phyloP scores from a whole-genome alignment of 2,329 filamentous ascomycete species.

The Nemania diffusa region DNA sequence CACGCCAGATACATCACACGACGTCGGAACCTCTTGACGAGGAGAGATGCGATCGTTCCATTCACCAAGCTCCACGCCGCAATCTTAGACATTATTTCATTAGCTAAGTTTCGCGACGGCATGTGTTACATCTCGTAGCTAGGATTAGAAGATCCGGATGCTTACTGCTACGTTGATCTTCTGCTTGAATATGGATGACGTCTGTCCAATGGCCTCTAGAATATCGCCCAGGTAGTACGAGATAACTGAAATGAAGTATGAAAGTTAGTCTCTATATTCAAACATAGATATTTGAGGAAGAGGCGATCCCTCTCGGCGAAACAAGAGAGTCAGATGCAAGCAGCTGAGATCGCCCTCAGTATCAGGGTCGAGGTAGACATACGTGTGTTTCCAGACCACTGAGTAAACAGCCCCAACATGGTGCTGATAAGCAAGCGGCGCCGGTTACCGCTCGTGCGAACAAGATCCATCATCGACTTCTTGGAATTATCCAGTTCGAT shows the following conservation, averaged over 20 bases:
- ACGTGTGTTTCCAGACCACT: conserved; percentile 44
- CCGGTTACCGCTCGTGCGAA: conserved; percentile 55
- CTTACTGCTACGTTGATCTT: conserved; percentile 56
- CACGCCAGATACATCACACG: conserved; percentile 54
- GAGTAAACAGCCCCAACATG: conserved; percentile 54
- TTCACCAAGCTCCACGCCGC: conserved; percentile 59
- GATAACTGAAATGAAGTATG: conserved; percentile 48
- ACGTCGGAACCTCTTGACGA: conserved; percentile 53
- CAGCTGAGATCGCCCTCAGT: background rate
- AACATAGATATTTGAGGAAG: no score
- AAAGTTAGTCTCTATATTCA: background rate
- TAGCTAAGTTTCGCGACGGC: background rate
- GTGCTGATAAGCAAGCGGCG: conserved; percentile 53
- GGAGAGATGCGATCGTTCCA: conserved; percentile 54
- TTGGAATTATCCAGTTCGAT: conserved; percentile 62
- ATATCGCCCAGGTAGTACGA: conserved; percentile 56
- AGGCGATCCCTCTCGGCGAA: no score
- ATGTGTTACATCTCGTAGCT: background rate
- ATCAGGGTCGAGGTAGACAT: background rate
- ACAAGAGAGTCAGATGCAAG: background rate
- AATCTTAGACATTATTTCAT: conserved; percentile 37
- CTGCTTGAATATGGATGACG: conserved; percentile 54
- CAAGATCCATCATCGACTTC: conserved; percentile 57
- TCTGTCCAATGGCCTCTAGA: conserved; percentile 59
- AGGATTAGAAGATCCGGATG: background rate